Conservation (phyloP, 257 asterid genomes). For the Thymus mandschuricus region DNA sequence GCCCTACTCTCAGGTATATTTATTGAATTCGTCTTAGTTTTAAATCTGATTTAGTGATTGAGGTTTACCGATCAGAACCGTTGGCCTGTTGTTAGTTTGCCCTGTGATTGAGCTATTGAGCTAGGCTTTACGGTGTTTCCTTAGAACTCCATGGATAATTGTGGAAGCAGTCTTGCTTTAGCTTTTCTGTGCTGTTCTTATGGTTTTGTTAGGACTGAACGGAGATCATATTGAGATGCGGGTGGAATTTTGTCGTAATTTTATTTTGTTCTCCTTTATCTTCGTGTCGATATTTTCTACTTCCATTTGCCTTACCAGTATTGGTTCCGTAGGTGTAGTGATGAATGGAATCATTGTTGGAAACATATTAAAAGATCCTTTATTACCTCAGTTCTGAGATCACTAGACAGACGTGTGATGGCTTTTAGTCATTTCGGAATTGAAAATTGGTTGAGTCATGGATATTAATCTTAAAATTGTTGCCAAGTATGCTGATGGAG, state of each 20-base stretch:
- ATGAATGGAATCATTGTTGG: background rate
- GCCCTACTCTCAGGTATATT: conserved; percentile 55
- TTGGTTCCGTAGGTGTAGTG: conserved; percentile 12
- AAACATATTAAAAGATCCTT: background rate
- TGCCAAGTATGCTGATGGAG: conserved; percentile 15
- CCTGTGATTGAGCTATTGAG: conserved; percentile 30
- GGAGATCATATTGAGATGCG: background rate
- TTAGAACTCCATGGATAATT: conserved; percentile 1
- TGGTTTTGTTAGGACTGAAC: conserved; percentile 14
- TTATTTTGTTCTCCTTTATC: conserved; percentile 1
- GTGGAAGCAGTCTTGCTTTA: conserved; percentile 22
- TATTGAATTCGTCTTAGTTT: background rate
- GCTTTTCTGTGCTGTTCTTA: conserved; percentile 20
- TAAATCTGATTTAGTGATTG: background rate
- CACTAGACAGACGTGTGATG: background rate
- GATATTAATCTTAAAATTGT: background rate
- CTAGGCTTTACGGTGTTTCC: conserved; percentile 7
- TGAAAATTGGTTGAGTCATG: background rate
- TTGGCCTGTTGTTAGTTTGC: conserved; percentile 23
- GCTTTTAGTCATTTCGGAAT: background rate
- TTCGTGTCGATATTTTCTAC: conserved; percentile 4
- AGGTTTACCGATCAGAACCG: background rate
- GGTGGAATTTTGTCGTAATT: background rate
- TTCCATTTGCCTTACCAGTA: background rate
- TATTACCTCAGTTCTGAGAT: background rate